These are phyloP conservation scores for Trichoderma atrobrunneum DNA, from an alignment of 2,329 filamentous ascomycete species.

Conservation along the genomic window DNA sequence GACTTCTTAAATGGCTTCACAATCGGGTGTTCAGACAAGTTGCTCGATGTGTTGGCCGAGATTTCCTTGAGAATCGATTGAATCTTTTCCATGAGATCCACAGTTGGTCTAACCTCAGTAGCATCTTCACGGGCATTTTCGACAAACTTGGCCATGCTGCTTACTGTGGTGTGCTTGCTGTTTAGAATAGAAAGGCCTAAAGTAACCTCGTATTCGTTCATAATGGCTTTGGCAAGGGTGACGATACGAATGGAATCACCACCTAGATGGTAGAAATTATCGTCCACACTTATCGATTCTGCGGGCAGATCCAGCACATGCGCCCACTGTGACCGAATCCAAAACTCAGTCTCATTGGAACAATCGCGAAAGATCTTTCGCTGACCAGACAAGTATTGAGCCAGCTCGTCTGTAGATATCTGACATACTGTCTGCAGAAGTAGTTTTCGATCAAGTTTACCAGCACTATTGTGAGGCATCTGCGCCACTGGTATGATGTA, in stretches of 20 bases:
- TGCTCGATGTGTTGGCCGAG: background rate
- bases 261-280: constrained; percentile 25
- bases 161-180: constrained; percentile 22
- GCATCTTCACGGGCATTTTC: background rate
- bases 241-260: constrained; percentile 26
- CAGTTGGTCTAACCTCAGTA: background rate
- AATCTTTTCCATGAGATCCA: background rate
- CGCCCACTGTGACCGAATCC: constrained; percentile 7
- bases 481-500: constrained; percentile 1
- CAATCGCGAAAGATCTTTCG: background rate
- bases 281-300: constrained; percentile 20
- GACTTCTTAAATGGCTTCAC: background rate
- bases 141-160: constrained; percentile 20
- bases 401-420: background rate
- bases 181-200: constrained; percentile 22
- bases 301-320: constrained; percentile 2
- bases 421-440: background rate
- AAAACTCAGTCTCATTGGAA: background rate
- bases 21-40: background rate
- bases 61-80: background rate
- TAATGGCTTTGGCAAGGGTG: constrained; percentile 20
- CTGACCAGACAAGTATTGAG: background rate
- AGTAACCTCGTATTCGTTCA: constrained; percentile 16
- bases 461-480: constrained; percentile 14
- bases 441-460: constrained; percentile 15